These are phyloP conservation scores for Potentilla sterilis DNA, from an alignment of 306 rosid genomes.

Conservation along the genomic window DNA sequence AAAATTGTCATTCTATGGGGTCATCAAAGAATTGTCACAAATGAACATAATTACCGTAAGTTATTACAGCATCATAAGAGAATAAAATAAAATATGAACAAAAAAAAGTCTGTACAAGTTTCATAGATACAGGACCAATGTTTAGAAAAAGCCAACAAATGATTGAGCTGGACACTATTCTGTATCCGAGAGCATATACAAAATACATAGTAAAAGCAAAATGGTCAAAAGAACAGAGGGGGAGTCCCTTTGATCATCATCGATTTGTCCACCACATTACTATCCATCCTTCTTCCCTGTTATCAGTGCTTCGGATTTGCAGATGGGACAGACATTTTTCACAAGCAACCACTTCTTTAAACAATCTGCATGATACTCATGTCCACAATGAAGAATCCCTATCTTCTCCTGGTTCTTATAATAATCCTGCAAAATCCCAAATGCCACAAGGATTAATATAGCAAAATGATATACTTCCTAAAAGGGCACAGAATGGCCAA, in stretches of 20 bases:
- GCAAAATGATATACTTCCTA: background rate
- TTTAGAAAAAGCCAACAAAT: conserved; percentile 48
- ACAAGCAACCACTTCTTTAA: conserved; percentile 77
- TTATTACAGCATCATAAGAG: conserved; percentile 13
- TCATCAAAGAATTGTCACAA: conserved; percentile 4
- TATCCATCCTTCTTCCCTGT: conserved; percentile 43
- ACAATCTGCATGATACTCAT: conserved; percentile 82
- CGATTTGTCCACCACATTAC: conserved; percentile 10
- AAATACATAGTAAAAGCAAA: conserved; percentile 34
- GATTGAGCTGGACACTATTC: conserved; percentile 46
- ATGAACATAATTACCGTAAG: conserved; percentile 13
- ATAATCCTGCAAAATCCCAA: conserved; percentile 56
- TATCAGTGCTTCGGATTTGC: conserved; percentile 87
- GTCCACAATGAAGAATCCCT: conserved; percentile 80
- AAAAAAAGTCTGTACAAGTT: conserved; percentile 65
- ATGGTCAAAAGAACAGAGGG: conserved; percentile 25
- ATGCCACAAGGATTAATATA: background rate
- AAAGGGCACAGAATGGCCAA: background rate
- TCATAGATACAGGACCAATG: conserved; percentile 53
- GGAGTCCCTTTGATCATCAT: conserved; percentile 15
- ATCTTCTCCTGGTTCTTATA: conserved; percentile 63
- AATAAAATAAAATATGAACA: conserved; percentile 17
- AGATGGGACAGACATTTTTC: conserved; percentile 87
- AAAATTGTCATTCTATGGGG: no score
- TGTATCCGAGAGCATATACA: conserved; percentile 59